Conservation (phyloP, 1,139 yeast genomes). For the Debaryomycetaceae sp. region DNA sequence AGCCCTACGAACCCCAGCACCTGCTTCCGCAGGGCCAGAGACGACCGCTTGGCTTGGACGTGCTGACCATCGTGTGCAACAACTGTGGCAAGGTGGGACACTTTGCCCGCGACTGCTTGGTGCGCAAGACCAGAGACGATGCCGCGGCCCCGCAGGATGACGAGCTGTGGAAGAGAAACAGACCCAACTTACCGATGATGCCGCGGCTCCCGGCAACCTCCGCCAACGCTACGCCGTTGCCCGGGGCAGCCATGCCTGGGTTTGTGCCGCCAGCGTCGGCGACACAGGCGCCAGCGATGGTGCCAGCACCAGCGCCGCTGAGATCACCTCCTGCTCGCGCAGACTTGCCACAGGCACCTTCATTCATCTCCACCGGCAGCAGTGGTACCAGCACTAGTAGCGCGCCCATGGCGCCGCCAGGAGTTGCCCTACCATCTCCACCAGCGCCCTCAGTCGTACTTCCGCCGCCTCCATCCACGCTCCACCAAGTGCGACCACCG, state of each 20-base stretch:
- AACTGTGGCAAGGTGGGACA: conserved; percentile 84
- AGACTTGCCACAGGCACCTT: conserved; percentile 3
- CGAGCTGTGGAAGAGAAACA: conserved; percentile 4
- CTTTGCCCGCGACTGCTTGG: conserved; percentile 79
- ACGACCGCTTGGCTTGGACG: conserved; percentile 43
- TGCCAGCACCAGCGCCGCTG: too few species aligned
- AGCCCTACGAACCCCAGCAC: conserved; percentile 67
- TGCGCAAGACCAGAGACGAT: conserved; percentile 10
- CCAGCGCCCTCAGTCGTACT: conserved; percentile 13
- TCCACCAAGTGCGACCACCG: conserved; percentile 17
- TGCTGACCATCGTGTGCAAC: conserved; percentile 63
- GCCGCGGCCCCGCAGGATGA: conserved; percentile 6
- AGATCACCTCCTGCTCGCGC: too few species aligned
- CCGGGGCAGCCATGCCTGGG: too few species aligned
- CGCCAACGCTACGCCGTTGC: too few species aligned
- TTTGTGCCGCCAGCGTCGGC: too few species aligned
- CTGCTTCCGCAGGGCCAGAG: conserved; percentile 20
- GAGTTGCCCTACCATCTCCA: conserved; percentile 9
- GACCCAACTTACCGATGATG: conserved; percentile 5
- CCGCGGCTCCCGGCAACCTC: conserved; percentile 4
- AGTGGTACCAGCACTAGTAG: conserved; percentile 12
- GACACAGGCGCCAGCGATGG: too few species aligned
- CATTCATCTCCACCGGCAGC: conserved; percentile 2
- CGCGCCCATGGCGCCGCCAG: conserved; percentile 14
- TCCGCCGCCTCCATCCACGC: conserved; percentile 10